These are phyloP conservation scores for Fonsecaea pedrosoi DNA, from an alignment of 2,329 filamentous ascomycete species.

Conservation along the genomic window DNA sequence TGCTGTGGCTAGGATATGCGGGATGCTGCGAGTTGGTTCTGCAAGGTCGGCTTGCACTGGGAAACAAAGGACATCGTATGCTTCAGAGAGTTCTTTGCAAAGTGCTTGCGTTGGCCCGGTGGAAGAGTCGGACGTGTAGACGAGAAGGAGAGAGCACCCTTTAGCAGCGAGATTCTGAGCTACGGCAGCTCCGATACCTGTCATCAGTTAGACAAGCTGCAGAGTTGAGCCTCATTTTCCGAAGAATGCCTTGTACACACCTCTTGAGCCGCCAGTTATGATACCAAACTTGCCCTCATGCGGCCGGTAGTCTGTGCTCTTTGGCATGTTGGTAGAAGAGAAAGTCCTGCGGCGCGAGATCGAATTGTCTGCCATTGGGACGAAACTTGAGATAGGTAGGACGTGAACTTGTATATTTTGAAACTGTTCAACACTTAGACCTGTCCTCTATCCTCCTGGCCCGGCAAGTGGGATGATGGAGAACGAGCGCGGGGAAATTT, in stretches of 20 bases:
- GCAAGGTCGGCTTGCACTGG: constrained; percentile 73
- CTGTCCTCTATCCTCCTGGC: not conserved
- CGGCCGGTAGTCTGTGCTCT: constrained; percentile 41
- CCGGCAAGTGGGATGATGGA: constrained; percentile 18
- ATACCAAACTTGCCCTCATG: constrained; percentile 80
- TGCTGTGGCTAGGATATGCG: constrained; percentile 63
- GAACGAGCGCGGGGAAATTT: constrained; percentile 30
- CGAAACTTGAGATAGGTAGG: not conserved
- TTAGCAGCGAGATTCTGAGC: constrained; percentile 75
- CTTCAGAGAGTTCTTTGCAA: constrained; percentile 60
- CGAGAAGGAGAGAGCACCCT: constrained; percentile 71
- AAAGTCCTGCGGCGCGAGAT: constrained; percentile 23
- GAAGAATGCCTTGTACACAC: constrained; percentile 52
- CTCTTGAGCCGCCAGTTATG: constrained; percentile 79
- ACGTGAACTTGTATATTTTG: not conserved
- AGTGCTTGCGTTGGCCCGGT: constrained; percentile 60
- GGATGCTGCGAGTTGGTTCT: constrained; percentile 64
- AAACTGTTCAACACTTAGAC: not conserved
- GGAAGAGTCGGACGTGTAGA: constrained; percentile 72
- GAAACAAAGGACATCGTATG: constrained; percentile 66
- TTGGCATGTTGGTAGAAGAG: constrained; percentile 36
- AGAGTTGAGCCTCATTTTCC: not conserved
- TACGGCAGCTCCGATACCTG: constrained; percentile 76
- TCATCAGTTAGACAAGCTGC: constrained; percentile 11
- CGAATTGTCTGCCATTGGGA: constrained; percentile 26